Evolutionary conservation across 208 protist genomes (phyloP).

Genomic region (Leishmania tarentolae): DNA sequence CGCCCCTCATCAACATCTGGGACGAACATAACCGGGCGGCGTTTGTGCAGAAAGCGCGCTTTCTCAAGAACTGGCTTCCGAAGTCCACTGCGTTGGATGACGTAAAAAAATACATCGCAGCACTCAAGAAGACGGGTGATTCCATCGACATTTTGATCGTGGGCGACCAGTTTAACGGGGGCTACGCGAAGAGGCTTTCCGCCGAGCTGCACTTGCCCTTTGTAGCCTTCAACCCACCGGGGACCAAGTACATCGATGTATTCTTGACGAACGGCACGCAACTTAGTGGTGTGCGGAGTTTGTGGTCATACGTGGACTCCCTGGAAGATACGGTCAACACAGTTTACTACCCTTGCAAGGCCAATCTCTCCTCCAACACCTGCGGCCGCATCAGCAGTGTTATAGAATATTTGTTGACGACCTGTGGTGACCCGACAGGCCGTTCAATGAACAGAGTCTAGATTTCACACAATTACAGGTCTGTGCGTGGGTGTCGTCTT

Average conservation of each 20-base stretch:
- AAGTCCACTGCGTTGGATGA: slow-evolving; percentile 49
- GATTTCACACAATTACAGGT: neutral
- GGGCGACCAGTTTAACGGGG: slow-evolving; percentile 89
- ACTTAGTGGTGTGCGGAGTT: slow-evolving; percentile 47
- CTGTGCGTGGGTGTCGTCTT: neutral
- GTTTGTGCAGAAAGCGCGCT: slow-evolving; percentile 61
- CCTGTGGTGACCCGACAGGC: slow-evolving; percentile 64
- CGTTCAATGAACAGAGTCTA: slow-evolving; percentile 27
- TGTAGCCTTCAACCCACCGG: slow-evolving; percentile 85
- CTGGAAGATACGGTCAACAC: slow-evolving; percentile 69
- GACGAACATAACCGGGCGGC: slow-evolving; percentile 47
- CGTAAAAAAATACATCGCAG: slow-evolving; percentile 54
- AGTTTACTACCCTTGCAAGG: slow-evolving; percentile 59
- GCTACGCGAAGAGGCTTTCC: slow-evolving; percentile 82
- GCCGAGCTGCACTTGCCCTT: slow-evolving; percentile 52
- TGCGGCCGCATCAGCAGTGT: slow-evolving; percentile 77
- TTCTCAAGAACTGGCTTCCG: slow-evolving; percentile 76
- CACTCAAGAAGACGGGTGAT: slow-evolving; percentile 24
- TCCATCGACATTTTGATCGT: slow-evolving; percentile 64
- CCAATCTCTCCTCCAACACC: slow-evolving; percentile 43
- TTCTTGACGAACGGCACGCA: slow-evolving; percentile 50
- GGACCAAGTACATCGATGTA: slow-evolving; percentile 51
- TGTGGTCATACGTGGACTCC: slow-evolving; percentile 83
- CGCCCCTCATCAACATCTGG: slow-evolving; percentile 80
- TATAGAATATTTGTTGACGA: slow-evolving; percentile 44